A percentile compares a stretch with the other conserved stretches of the same genome.
These are phyloP conservation scores for Umbelopsis sp. DNA, from an alignment of 192 early-diverging fungal genomes.

Conservation along the genomic window DNA sequence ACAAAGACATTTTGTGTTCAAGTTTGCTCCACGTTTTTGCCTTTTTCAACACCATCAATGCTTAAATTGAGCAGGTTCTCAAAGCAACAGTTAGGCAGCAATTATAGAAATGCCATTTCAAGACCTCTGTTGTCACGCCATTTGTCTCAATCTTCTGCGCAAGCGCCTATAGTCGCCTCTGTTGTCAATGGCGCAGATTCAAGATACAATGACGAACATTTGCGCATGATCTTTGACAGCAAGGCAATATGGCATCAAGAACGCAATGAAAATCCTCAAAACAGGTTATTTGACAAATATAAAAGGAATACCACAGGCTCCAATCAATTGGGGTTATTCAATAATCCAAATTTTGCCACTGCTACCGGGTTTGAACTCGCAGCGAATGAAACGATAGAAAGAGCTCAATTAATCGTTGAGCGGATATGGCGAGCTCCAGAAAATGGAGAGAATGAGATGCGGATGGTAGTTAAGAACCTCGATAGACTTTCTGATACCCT, in stretches of 20 bases:
- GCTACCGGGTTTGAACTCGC: conserved; percentile 48
- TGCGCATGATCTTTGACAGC: conserved; percentile 38
- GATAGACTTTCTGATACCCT: conserved; percentile 88
- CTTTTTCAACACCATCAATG: background rate
- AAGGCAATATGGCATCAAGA: conserved; percentile 31
- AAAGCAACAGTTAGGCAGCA: background rate
- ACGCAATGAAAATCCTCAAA: background rate
- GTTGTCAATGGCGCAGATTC: background rate
- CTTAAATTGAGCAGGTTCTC: background rate
- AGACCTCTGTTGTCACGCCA: background rate
- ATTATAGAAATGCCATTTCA: background rate
- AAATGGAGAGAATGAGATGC: conserved; percentile 57
- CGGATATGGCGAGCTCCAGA: conserved; percentile 53
- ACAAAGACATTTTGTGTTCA: background rate
- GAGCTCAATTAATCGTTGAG: conserved; percentile 55
- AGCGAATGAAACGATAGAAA: conserved; percentile 49
- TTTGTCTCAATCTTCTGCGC: background rate
- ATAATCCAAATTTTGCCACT: conserved; percentile 44
- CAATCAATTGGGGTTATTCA: conserved; percentile 40
- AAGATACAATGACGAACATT: conserved; percentile 23
- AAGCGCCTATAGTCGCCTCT: background rate
- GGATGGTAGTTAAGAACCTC: conserved; percentile 81
- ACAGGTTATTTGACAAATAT: background rate
- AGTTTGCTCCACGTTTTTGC: background rate
- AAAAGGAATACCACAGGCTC: background rate